Conservation (phyloP, 768 basidiomycete species). For the Sporobolomyces phaffii region DNA sequence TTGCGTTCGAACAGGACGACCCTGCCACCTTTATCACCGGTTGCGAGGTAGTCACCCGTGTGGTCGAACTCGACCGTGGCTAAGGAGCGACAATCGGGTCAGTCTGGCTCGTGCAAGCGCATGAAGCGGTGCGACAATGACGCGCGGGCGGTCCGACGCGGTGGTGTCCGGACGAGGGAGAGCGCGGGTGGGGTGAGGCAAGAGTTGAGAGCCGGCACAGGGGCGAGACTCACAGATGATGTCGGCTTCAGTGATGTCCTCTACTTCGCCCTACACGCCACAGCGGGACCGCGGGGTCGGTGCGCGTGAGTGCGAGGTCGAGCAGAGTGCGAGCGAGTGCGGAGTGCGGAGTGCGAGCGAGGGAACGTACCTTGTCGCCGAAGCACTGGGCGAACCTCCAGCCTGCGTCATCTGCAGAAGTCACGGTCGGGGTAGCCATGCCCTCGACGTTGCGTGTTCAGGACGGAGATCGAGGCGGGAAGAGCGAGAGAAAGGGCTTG, state of each 20-base stretch:
- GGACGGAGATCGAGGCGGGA: neutral
- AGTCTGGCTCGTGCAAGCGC: no score
- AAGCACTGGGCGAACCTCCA: conserved; percentile 99
- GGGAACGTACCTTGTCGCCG: conserved; percentile 74
- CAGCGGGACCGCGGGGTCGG: no score
- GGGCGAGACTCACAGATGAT: conserved; percentile 58
- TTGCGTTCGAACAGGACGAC: conserved; percentile 98
- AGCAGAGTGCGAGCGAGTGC: neutral
- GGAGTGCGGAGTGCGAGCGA: neutral
- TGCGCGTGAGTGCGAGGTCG: no score
- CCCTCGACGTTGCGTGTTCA: neutral
- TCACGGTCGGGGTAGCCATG: conserved; percentile 9
- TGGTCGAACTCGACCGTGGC: conserved; percentile 98
- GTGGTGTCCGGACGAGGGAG: neutral
- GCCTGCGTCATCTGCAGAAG: conserved; percentile 48
- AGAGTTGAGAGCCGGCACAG: no score
- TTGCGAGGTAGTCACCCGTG: conserved; percentile 97
- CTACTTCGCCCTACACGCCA: conserved; percentile 62
- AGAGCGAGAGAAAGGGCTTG: neutral
- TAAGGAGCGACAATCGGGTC: neutral
- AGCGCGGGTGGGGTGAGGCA: neutral
- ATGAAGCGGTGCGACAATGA: no score
- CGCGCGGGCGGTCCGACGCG: no score
- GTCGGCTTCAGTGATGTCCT: conserved; percentile 99
- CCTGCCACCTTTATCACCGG: conserved; percentile 97